These are phyloP conservation scores for Chenopodium suecicum DNA, from an alignment of 148 eudicot species.

Conservation along the genomic window DNA sequence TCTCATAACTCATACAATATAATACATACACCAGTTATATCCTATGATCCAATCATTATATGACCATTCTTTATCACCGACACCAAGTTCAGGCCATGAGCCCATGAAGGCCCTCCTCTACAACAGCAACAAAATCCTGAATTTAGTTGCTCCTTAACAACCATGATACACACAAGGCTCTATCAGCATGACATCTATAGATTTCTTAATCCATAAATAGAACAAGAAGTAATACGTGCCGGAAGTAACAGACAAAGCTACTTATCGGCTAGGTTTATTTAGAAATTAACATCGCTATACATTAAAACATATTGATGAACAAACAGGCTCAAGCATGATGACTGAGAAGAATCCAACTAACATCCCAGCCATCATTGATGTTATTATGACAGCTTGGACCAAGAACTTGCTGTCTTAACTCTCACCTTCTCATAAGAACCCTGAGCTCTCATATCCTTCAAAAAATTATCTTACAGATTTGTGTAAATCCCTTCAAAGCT, in stretches of 20 bases:
- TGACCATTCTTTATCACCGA: neutral
- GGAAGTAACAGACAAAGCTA: neutral
- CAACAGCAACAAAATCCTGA: neutral
- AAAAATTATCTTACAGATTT: neutral
- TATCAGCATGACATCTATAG: neutral
- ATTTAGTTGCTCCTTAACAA: neutral
- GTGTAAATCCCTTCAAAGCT: neutral
- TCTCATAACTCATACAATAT: neutral
- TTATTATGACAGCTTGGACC: neutral
- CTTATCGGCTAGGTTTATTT: neutral
- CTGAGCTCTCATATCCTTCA: neutral
- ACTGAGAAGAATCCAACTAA: neutral
- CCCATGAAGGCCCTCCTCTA: neutral
- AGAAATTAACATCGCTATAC: neutral
- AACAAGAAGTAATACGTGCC: neutral
- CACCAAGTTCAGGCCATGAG: neutral
- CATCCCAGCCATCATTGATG: neutral
- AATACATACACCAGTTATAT: neutral
- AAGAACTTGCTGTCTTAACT: neutral
- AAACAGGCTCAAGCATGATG: neutral
- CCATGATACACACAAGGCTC: neutral
- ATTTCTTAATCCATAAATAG: neutral
- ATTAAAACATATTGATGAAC: neutral
- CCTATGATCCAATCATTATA: neutral
- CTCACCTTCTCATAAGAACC: neutral